Evolutionary conservation across 805 yeast genomes (phyloP).

Genomic region (Barnettozyma botsteinii): DNA sequence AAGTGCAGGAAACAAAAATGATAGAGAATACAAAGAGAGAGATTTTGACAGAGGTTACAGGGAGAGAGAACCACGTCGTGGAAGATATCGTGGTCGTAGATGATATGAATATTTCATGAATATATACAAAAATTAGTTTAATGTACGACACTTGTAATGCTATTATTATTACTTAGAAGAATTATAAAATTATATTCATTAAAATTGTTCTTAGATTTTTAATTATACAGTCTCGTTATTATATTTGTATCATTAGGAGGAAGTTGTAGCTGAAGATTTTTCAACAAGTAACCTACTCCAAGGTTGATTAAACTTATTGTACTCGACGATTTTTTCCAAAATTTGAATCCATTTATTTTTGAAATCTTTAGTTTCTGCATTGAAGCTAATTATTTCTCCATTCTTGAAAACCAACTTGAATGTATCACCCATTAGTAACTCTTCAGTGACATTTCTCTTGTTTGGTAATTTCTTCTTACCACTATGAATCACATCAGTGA

Average conservation of each 20-base stretch:
- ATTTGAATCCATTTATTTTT: conserved; percentile 60
- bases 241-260: not conserved
- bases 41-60: conserved; percentile 19
- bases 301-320: conserved; percentile 53
- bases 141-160: no score
- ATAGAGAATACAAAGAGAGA: conserved; percentile 17
- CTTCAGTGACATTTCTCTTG: conserved; percentile 64
- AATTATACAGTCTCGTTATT: no score
- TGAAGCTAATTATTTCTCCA: conserved; percentile 78
- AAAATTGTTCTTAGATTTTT: no score
- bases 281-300: conserved; percentile 47
- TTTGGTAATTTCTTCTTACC: conserved; percentile 28
- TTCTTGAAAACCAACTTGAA: conserved; percentile 72
- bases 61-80: conserved; percentile 19
- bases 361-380: conserved; percentile 65
- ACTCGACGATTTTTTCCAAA: conserved; percentile 49
- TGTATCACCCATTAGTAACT: conserved; percentile 60
- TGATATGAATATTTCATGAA: conserved; percentile 2
- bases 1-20: conserved; percentile 1
- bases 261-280: conserved; percentile 3
- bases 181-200: not conserved
- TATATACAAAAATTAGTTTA: not conserved
- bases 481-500: conserved; percentile 33
- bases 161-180: not conserved
- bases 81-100: conserved; percentile 14